Percentiles rank a stretch among this genome's conserved stretches.
Conservation (phyloP, 495 filamentous ascomycete genomes). For the Trichoderma gamsii region DNA sequence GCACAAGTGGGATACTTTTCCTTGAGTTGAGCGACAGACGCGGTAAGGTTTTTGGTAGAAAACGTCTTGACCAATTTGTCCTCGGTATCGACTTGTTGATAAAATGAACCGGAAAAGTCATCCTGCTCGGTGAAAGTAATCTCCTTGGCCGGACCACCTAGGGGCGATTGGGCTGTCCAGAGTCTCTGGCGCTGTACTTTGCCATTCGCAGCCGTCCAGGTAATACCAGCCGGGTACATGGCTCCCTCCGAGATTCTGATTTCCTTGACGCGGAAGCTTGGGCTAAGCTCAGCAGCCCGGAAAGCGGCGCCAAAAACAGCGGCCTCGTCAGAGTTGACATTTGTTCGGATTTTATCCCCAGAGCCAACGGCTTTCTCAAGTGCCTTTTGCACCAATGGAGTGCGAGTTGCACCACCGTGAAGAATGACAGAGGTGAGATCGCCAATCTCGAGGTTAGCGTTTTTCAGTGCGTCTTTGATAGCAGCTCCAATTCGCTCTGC, state of each 20-base stretch:
- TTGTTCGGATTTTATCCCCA: constrained; percentile 75
- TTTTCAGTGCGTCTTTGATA: constrained; percentile 66
- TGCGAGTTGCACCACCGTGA: constrained; percentile 83
- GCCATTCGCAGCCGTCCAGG: constrained; percentile 65
- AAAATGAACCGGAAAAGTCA: constrained; percentile 78
- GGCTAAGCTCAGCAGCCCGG: constrained; percentile 83
- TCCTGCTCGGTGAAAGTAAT: constrained; percentile 79
- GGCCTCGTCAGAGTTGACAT: constrained; percentile 95
- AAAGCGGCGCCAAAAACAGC: constrained; percentile 97
- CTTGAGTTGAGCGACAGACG: constrained; percentile 65
- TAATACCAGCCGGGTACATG: constrained; percentile 63
- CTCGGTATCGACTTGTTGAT: constrained; percentile 56
- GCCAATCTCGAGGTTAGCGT: constrained; percentile 62
- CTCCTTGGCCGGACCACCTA: constrained; percentile 72
- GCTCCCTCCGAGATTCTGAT: constrained; percentile 73
- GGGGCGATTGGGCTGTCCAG: constrained; percentile 69
- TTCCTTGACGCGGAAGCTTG: constrained; percentile 95
- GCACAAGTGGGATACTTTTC: constrained; percentile 66
- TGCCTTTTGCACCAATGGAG: constrained; percentile 87
- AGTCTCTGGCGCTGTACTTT: constrained; percentile 55
- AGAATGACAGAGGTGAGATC: constrained; percentile 90
- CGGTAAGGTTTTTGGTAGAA: constrained; percentile 77
- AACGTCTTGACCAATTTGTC: constrained; percentile 48
- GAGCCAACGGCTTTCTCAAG: constrained; percentile 70
- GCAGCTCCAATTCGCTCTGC: constrained; percentile 61